Base-by-base conservation (phyloP, 2,329 filamentous ascomycete species). In the Colletotrichum caudatum region DNA sequence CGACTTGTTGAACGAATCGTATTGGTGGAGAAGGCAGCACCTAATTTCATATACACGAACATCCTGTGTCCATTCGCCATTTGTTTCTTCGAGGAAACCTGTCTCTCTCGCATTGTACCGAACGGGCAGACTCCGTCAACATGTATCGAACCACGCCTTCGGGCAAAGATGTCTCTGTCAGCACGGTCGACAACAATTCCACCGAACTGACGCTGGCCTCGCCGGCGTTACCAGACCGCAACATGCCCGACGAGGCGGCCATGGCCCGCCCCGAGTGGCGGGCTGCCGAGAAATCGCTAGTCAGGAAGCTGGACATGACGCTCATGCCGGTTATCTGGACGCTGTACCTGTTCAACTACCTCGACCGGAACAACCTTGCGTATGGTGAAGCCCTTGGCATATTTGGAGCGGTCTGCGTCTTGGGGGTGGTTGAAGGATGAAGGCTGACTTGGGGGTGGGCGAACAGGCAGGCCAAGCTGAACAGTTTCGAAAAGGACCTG, bases 261-360 rank as follows among this genome's bases (percentile, higher is more conserved):
- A 69, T 72, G 65, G 59, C 59, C 23, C 65, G 41, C 20, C 54
- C 69, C 23, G 65, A 72, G 53, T 72, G 65, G 69, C 37, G 33
- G 18, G 69, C 65, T 33, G 46, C 66, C 7, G 69, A 72, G 48
- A 72, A 46, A 46, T 50, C 39, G 4, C 46, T 78, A 6, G 77
- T 78, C 6, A 66, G 70, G 39, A 76, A 76, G 46, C 74, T 78
- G 9, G 76, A 78, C 51, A 64, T 75, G 66, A 78, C 76, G 2
- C 62, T 78, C 11, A 61, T 78, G 54, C 69, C 69, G 1, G 73
- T 75, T 23, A 66, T 72, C 33, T 72, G 69, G 69, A 69, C 53
- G 7, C 56, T 71, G 37, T 73, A 73, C 64, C 66, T 73, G 68
- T 73, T 73, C 67, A 73, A 73, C 68, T 71, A 71, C 33, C 68